Base-by-base conservation (phyloP, 495 filamentous ascomycete species). In the Hypoxylon crocopeplum region DNA sequence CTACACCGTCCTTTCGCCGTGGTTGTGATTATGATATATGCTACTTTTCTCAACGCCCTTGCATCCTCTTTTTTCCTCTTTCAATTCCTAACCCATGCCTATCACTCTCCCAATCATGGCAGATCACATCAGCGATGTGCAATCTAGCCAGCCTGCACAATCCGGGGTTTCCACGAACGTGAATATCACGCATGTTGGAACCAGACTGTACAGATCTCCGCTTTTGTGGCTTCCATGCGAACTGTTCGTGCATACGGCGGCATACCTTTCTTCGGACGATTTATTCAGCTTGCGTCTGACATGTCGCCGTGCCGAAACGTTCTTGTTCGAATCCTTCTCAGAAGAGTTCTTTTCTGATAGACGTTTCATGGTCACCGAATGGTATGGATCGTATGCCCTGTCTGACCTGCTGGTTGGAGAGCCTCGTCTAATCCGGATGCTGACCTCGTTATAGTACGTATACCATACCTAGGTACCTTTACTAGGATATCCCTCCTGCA, bases 301-400 rank as follows among this genome's bases (percentile, higher is more conserved):
- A 16, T 75, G 73, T 59, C 74, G 68, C 41, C 46, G 61, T 7
- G 59, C 72, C 50, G 76, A 78, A 49, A 66, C 27, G n/a, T 52
- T 56, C 13, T 46, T 77, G 11, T 74, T 71, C 52, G 64, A 70
- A 10, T 48, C 56, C n/a, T 78, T 78, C 39, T 56, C 69, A 1
- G 64, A 56, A 21, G 74, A 78, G 40, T 78, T 78, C 68, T 78
- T 76, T 59, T 65, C 72, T 32, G 71, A 75, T 27, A 71, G 72
- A 32, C 74, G 76, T 20, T 77, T 78, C 45, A 76, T 76, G 71
- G 49, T 78, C 45, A 72, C 72, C 17, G 62, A 70, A 20, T 66
- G 68, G 46, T 69, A 72, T 36, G 56, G 47, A 17, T 21, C 21
- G 12, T 15, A 4, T 7, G n/a, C 8, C 32, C 32, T 34, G 13